These are phyloP conservation scores for Suillus subluteus DNA, from an alignment of 768 basidiomycete species.

Conservation along the genomic window DNA sequence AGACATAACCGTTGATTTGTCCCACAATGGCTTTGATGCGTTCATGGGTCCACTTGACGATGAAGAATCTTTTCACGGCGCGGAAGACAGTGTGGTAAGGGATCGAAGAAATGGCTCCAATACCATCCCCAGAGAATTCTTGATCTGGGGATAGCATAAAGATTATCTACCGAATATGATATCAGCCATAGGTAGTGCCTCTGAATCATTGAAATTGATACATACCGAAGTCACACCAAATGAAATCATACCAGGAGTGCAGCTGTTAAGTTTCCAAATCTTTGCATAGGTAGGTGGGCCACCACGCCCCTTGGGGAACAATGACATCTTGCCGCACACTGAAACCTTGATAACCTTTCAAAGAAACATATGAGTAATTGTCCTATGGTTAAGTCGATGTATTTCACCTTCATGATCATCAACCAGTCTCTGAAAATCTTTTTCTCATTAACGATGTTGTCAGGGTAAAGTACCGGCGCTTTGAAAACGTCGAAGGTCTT, in stretches of 20 bases:
- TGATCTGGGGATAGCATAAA: conserved; percentile 9
- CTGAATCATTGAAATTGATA: neutral
- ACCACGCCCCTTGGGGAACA: neutral
- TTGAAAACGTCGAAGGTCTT: neutral
- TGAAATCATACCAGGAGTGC: conserved; percentile 10
- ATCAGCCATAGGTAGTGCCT: neutral
- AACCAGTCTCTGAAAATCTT: conserved; percentile 3
- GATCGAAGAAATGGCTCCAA: conserved; percentile 9
- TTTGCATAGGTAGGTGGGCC: neutral
- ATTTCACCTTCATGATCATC: conserved; percentile 2
- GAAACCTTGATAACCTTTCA: conserved; percentile 12
- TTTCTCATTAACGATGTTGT: neutral
- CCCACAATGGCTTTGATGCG: neutral
- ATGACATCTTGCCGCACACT: conserved; percentile 7
- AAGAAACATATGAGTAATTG: neutral
- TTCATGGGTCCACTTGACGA: neutral
- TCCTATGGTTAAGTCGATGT: neutral
- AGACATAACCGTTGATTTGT: conserved; percentile 7
- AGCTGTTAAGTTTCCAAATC: conserved; percentile 2
- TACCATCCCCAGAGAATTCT: conserved; percentile 5
- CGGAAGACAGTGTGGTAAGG: conserved; percentile 1
- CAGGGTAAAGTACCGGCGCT: conserved; percentile 5
- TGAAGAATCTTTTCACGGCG: neutral
- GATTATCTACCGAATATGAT: neutral
- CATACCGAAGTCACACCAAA: conserved; percentile 2